phyloP scores from a whole-genome alignment of 768 basidiomycete species.

The Cyclocybe aegerita region DNA sequence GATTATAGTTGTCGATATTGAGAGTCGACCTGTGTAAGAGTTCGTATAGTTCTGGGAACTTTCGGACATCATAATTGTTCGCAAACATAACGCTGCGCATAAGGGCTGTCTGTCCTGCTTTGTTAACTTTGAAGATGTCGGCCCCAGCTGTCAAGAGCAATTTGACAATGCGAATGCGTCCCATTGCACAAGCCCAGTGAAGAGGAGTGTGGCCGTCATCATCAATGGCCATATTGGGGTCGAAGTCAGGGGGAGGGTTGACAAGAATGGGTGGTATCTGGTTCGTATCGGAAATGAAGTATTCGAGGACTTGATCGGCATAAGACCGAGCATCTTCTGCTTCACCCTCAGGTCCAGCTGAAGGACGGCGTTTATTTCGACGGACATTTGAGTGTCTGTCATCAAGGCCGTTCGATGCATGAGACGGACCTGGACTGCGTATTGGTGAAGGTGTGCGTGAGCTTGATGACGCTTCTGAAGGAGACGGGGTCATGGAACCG shows the following conservation, averaged over 20 bases:
- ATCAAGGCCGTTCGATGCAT: slow-evolving; percentile 39
- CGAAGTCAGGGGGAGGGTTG: slow-evolving; percentile 85
- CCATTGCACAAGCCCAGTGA: slow-evolving; percentile 99
- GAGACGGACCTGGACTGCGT: slow-evolving; percentile 50
- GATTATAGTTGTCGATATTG: slow-evolving; percentile 97
- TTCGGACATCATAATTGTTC: slow-evolving; percentile 99
- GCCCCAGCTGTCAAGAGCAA: slow-evolving; percentile 91
- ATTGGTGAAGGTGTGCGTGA: slow-evolving; percentile 96
- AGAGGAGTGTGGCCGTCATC: slow-evolving; percentile 97
- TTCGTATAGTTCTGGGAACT: slow-evolving; percentile 97
- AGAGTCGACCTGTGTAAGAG: slow-evolving; percentile 96
- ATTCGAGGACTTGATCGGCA: slow-evolving; percentile 95
- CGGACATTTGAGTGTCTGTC: slow-evolving; percentile 34
- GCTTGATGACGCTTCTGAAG: slow-evolving; percentile 80
- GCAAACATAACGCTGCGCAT: slow-evolving; percentile 99
- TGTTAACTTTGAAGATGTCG: slow-evolving; percentile 96
- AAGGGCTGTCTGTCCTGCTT: slow-evolving; percentile 92
- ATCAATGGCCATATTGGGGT: slow-evolving; percentile 95
- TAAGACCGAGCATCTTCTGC: slow-evolving; percentile 70
- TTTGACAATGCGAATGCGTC: slow-evolving; percentile 93
- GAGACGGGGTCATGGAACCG: slow-evolving; percentile 87
- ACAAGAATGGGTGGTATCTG: slow-evolving; percentile 88
- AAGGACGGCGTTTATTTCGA: slow-evolving; percentile 49
- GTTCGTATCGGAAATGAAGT: slow-evolving; percentile 96
- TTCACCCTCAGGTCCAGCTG: slow-evolving; percentile 47